Evolutionary conservation across 1,139 yeast genomes (phyloP).

Genomic region (Magnusiomyces fungicola): DNA sequence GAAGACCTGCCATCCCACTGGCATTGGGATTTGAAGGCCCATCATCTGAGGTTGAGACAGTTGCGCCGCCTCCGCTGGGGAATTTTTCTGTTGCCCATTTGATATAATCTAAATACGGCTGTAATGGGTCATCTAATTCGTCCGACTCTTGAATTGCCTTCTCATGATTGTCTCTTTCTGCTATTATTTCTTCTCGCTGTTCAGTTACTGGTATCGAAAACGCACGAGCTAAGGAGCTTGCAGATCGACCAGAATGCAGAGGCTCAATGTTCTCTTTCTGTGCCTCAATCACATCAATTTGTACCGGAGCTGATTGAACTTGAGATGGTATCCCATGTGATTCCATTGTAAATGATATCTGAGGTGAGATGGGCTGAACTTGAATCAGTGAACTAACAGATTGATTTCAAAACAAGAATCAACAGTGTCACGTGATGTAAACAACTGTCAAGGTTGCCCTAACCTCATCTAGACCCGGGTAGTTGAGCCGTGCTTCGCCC

Average conservation of each 20-base stretch:
- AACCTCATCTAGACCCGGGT: no score
- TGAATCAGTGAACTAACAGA: no score
- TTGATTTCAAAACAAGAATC: no score
- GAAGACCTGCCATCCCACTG: slow-evolving; percentile 56
- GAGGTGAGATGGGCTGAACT: no score
- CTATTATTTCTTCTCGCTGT: slow-evolving; percentile 6
- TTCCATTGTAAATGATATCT: no score
- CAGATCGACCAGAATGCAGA: slow-evolving; percentile 63
- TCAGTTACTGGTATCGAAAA: slow-evolving; percentile 34
- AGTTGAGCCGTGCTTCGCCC: no score
- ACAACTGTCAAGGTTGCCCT: no score
- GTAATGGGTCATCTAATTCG: slow-evolving; percentile 76
- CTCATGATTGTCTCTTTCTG: slow-evolving; percentile 37
- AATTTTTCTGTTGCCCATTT: slow-evolving; percentile 60
- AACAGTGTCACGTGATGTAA: no score
- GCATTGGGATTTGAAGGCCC: slow-evolving; percentile 29
- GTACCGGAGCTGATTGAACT: slow-evolving; percentile 24
- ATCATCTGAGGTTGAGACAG: neutral
- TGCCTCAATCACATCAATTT: slow-evolving; percentile 51
- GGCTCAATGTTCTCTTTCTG: slow-evolving; percentile 82
- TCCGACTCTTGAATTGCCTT: slow-evolving; percentile 38
- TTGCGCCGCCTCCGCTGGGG: slow-evolving; percentile 57
- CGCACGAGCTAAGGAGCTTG: slow-evolving; percentile 45
- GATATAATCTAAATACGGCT: slow-evolving; percentile 62
- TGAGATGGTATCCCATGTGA: no score